A percentile compares a stretch with the other conserved stretches of the same genome.
These are phyloP conservation scores for Pulveroboletus sp. DNA, from an alignment of 768 basidiomycete genomes.

Conservation along the genomic window DNA sequence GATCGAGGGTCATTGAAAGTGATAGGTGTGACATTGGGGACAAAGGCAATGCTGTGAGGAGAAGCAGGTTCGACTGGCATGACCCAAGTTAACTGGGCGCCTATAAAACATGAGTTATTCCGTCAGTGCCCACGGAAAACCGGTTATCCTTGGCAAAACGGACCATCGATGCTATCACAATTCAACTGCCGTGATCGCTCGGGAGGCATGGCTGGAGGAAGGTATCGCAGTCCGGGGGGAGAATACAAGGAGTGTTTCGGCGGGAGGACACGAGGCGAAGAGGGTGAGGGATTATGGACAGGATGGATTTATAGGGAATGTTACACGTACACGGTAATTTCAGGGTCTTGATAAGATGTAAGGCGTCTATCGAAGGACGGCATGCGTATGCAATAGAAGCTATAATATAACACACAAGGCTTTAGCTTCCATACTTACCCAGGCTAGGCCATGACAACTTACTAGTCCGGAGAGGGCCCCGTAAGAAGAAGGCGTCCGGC, in stretches of 20 bases:
- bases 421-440: constrained; percentile 24
- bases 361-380: constrained; percentile 29
- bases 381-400: constrained; percentile 32
- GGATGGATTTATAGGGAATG: constrained; percentile 30
- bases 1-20: constrained; percentile 49
- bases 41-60: constrained; percentile 48
- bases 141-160: constrained; percentile 6
- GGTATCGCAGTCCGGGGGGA: constrained; percentile 24
- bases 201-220: constrained; percentile 40
- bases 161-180: constrained; percentile 36
- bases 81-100: constrained; percentile 45
- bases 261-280: constrained; percentile 23
- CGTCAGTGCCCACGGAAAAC: constrained; percentile 7
- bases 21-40: constrained; percentile 53
- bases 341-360: constrained; percentile 31
- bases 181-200: constrained; percentile 39
- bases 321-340: constrained; percentile 35
- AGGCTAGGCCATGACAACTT: constrained; percentile 16
- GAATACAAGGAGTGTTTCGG: constrained; percentile 20
- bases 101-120: constrained; percentile 26
- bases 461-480: constrained; percentile 19
- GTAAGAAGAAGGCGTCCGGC: constrained; percentile 9
- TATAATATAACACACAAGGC: constrained; percentile 12
- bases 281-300: constrained; percentile 12
- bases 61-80: constrained; percentile 38